phyloP scores from a whole-genome alignment of 805 yeast species.

The Zygoascus ofunaensis region DNA sequence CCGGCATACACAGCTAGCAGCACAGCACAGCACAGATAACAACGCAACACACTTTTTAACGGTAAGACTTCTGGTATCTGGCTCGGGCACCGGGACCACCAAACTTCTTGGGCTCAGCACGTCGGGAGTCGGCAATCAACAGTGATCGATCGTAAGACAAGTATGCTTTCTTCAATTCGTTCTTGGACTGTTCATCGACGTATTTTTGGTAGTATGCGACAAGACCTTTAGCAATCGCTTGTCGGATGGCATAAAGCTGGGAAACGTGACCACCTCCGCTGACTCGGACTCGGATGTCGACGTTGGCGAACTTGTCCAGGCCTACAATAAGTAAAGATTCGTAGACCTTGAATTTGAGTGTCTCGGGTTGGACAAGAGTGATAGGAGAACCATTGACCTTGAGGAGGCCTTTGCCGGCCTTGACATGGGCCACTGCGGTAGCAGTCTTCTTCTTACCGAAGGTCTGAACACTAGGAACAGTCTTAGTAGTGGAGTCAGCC shows the following conservation, averaged over 20 bases:
- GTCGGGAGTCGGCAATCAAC: constrained; percentile 98
- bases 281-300: constrained; percentile 98
- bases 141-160: constrained; percentile 98
- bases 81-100: constrained; percentile 99
- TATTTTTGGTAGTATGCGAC: constrained; percentile 99
- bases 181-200: constrained; percentile 99
- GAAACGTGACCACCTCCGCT: constrained; percentile 99
- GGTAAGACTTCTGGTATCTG: constrained; percentile 99
- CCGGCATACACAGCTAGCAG: too few species aligned
- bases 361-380: constrained; percentile 98
- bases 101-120: constrained; percentile 99
- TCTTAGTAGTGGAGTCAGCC: constrained; percentile 10
- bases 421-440: constrained; percentile 99
- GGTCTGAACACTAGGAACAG: constrained; percentile 41
- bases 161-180: constrained; percentile 97
- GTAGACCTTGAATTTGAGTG: constrained; percentile 98
- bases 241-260: constrained; percentile 99
- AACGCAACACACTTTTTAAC: constrained; percentile 54
- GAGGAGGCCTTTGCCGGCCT: constrained; percentile 98
- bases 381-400: constrained; percentile 99
- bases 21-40: constrained; percentile 1
- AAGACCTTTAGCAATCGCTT: constrained; percentile 98
- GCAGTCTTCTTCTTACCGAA: constrained; percentile 99
- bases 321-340: constrained; percentile 98
- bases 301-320: constrained; percentile 95